Conservation (phyloP, 257 asterid species). For the Salvia hispanica region DNA sequence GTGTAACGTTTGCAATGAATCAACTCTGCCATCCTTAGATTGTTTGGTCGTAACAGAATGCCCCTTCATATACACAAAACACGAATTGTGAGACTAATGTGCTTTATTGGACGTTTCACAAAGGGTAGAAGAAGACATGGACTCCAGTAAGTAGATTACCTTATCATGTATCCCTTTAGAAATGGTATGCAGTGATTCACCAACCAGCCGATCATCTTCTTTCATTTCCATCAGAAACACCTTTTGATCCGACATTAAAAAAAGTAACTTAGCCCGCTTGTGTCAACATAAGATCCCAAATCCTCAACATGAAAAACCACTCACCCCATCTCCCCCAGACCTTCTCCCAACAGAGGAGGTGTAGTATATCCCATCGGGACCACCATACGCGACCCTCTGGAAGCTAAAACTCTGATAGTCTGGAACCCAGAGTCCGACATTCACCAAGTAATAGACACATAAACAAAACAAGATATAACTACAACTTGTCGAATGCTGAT, state of each 20-base stretch:
- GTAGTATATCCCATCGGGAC: conserved; percentile 59
- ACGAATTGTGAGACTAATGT: neutral
- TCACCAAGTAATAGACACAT: neutral
- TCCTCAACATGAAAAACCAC: conserved; percentile 26
- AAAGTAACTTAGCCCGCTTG: neutral
- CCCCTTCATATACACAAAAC: conserved; percentile 50
- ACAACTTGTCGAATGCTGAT: neutral
- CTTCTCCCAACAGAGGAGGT: conserved; percentile 63
- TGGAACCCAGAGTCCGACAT: conserved; percentile 26
- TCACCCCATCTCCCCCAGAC: conserved; percentile 78
- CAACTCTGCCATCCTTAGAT: conserved; percentile 53
- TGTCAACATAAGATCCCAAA: neutral
- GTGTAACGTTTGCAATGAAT: conserved; percentile 77
- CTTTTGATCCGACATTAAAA: conserved; percentile 33
- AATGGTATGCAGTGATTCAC: conserved; percentile 72
- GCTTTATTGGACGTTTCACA: neutral
- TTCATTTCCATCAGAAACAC: conserved; percentile 71
- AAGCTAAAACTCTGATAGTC: conserved; percentile 55
- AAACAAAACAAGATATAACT: neutral
- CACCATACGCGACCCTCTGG: conserved; percentile 67
- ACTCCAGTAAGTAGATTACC: conserved; percentile 40
- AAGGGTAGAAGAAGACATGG: no score
- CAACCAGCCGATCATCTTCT: conserved; percentile 63
- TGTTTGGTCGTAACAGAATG: conserved; percentile 67
- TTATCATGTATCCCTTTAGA: conserved; percentile 74